phyloP scores from a whole-genome alignment of 2,329 filamentous ascomycete genomes.

The Lasiodiplodia citricola region DNA sequence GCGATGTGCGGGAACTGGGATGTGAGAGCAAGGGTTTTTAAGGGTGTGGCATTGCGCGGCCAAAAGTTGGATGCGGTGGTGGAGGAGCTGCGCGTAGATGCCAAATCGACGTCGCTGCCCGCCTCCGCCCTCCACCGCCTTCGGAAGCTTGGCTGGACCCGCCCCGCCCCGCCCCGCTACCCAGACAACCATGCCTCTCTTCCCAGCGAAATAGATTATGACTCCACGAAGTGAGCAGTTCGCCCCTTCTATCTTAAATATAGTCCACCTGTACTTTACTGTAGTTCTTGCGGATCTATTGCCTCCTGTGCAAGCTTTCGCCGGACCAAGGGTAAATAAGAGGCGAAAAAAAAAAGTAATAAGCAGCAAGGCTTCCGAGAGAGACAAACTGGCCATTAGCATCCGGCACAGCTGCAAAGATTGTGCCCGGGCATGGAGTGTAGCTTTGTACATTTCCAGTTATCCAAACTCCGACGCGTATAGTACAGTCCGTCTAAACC shows the following conservation, averaged over 20 bases:
- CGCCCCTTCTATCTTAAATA: neutral
- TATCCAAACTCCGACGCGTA: slow-evolving; percentile 8
- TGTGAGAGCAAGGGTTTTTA: neutral
- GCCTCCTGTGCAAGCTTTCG: neutral
- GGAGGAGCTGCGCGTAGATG: slow-evolving; percentile 22
- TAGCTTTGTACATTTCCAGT: slow-evolving; percentile 1
- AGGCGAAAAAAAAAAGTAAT: neutral
- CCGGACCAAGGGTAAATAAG: neutral
- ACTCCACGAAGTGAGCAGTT: neutral
- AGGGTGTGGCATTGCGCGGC: slow-evolving; percentile 15
- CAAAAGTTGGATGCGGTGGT: slow-evolving; percentile 8
- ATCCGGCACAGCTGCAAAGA: neutral
- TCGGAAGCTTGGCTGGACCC: neutral
- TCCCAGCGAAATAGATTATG: neutral
- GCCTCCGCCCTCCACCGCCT: slow-evolving; percentile 10
- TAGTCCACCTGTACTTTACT: neutral
- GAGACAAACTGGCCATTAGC: neutral
- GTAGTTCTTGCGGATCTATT: neutral
- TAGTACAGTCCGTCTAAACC: slow-evolving; percentile 18
- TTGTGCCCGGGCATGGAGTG: neutral
- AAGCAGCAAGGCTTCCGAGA: neutral
- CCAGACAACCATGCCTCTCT: neutral
- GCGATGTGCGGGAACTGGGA: neutral
- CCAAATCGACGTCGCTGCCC: slow-evolving; percentile 24
- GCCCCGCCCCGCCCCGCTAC: neutral